Evolutionary conservation across 2,329 filamentous ascomycete genomes (phyloP).

Genomic region (Dactylellina parvicollis): DNA sequence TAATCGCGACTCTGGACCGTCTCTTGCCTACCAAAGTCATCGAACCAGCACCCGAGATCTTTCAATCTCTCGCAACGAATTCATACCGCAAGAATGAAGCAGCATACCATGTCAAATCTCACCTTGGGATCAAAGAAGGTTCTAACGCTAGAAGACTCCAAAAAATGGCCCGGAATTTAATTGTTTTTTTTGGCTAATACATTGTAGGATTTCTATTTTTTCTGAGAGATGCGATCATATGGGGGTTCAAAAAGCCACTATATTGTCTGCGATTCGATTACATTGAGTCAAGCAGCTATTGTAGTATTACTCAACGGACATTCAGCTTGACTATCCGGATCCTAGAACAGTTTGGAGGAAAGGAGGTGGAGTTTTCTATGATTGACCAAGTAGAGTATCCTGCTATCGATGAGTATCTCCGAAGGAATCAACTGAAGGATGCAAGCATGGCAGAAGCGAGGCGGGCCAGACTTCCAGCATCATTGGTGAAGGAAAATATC

Average conservation of each 20-base stretch:
- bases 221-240: conserved; percentile 73
- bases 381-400: conserved; percentile 74
- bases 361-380: conserved; percentile 75
- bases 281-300: conserved; percentile 73
- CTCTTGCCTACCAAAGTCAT: conserved; percentile 50
- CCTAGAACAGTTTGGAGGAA: conserved; percentile 53
- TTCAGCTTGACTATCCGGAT: conserved; percentile 75
- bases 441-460: conserved; percentile 75
- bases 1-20: conserved; percentile 54
- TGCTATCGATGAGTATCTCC: conserved; percentile 73
- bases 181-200: conserved; percentile 15
- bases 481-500: conserved; percentile 37
- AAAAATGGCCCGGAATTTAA: not conserved
- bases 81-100: conserved; percentile 64
- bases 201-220: conserved; percentile 70
- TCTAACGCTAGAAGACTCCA: not conserved
- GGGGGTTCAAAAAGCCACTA: conserved; percentile 76
- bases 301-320: conserved; percentile 73
- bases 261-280: conserved; percentile 71
- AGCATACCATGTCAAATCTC: conserved; percentile 73
- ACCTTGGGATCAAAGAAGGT: conserved; percentile 74
- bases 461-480: conserved; percentile 68
- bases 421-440: conserved; percentile 71
- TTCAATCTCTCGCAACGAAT: conserved; percentile 55
- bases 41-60: conserved; percentile 54